Evolutionary conservation across 495 filamentous ascomycete genomes (phyloP).

Genomic region (Bathelium albidoporum): DNA sequence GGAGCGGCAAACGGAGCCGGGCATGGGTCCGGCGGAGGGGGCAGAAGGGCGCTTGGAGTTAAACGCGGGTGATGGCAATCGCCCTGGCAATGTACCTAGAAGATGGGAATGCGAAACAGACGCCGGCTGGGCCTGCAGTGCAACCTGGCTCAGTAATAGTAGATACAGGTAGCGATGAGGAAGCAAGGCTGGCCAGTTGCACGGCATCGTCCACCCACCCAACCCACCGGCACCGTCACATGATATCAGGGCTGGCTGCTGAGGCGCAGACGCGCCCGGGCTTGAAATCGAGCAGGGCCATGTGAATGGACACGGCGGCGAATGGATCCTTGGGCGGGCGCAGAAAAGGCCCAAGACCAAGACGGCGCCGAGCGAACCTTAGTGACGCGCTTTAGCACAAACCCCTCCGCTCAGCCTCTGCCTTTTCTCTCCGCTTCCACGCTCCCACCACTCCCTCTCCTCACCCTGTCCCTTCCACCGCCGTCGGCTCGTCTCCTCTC

Average conservation of each 20-base stretch:
- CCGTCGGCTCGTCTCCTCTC: neutral
- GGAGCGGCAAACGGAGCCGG: neutral
- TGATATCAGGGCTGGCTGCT: neutral
- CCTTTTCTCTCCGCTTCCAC: constrained; percentile 4
- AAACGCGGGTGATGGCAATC: neutral
- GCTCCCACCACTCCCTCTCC: neutral
- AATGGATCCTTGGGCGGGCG: constrained; percentile 5
- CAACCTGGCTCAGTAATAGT: neutral
- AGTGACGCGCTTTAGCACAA: neutral
- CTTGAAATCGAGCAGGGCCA: neutral
- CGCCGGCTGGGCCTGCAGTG: neutral
- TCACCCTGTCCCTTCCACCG: neutral
- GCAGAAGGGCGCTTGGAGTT: neutral
- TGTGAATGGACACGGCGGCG: neutral
- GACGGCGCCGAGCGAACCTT: constrained; percentile 4
- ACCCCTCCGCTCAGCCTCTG: constrained; percentile 2
- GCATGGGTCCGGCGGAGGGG: too few species aligned
- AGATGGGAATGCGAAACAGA: constrained; percentile 3
- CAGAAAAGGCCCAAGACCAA: neutral
- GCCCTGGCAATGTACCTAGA: neutral
- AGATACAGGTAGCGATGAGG: neutral
- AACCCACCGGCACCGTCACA: neutral
- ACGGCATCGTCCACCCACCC: neutral
- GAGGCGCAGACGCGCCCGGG: neutral
- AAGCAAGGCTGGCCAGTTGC: constrained; percentile 1